phyloP scores from a whole-genome alignment of 768 basidiomycete genomes.

The Serendipita vermifera region DNA sequence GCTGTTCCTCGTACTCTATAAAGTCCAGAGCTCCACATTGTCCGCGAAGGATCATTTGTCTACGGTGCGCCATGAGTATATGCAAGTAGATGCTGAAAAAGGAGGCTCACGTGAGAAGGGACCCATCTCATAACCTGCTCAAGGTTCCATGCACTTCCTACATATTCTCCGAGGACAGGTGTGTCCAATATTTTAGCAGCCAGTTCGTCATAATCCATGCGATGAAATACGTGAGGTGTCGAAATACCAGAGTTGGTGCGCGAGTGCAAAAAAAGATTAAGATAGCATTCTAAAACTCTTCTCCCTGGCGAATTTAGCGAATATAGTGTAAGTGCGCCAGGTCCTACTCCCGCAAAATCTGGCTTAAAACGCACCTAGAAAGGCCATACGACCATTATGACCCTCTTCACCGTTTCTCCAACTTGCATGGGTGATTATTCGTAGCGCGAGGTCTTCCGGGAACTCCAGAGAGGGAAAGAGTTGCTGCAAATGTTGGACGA shows the following conservation, averaged over 20 bases:
- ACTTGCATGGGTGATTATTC: conserved; percentile 67
- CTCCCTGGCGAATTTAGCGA: conserved; percentile 37
- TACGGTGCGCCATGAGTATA: too few species aligned
- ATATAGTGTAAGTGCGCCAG: neutral
- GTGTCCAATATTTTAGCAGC: conserved; percentile 48
- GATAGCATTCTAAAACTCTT: conserved; percentile 62
- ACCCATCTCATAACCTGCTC: conserved; percentile 65
- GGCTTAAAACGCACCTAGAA: conserved; percentile 45
- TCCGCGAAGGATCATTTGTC: neutral
- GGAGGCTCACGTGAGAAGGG: conserved; percentile 29
- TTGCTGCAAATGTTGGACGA: conserved; percentile 43
- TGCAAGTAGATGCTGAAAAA: neutral
- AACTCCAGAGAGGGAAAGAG: conserved; percentile 58
- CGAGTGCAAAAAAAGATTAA: conserved; percentile 58
- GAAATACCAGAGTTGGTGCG: conserved; percentile 20
- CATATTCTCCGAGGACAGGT: conserved; percentile 55
- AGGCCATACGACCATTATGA: conserved; percentile 59
- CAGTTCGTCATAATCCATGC: conserved; percentile 45
- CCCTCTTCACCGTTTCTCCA: conserved; percentile 51
- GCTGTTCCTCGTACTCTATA: conserved; percentile 69
- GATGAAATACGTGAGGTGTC: conserved; percentile 9
- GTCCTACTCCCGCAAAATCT: neutral
- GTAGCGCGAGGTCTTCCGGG: conserved; percentile 52
- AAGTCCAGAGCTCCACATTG: conserved; percentile 42
- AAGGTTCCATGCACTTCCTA: conserved; percentile 64